A percentile compares a stretch with the other conserved stretches of the same genome.
Conservation (phyloP, 768 basidiomycete genomes). For the Phanerodontia chrysosporium region DNA sequence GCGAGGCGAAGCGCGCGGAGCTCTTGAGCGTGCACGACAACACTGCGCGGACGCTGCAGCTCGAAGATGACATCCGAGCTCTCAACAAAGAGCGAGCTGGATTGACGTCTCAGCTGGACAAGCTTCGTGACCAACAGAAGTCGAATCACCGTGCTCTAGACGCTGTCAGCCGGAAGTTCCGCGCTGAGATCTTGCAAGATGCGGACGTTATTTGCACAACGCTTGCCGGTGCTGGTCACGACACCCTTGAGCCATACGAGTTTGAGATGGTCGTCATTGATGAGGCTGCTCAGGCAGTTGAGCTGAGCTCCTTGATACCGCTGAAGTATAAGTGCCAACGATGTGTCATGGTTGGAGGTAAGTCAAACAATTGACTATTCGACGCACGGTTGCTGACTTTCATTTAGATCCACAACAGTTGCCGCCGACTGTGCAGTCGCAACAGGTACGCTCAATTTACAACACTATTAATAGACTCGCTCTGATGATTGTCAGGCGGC, state of each 20-base stretch:
- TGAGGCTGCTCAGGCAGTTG: constrained; percentile 96
- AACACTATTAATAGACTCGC: not conserved
- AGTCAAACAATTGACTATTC: constrained; percentile 5
- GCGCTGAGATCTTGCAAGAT: constrained; percentile 72
- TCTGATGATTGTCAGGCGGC: constrained; percentile 43
- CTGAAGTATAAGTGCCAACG: constrained; percentile 79
- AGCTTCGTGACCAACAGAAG: constrained; percentile 77
- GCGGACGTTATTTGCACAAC: constrained; percentile 95
- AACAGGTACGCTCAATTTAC: constrained; percentile 49
- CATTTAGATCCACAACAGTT: constrained; percentile 79
- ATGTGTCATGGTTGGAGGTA: constrained; percentile 92
- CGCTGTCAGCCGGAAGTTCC: constrained; percentile 68
- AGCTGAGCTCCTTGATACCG: constrained; percentile 92
- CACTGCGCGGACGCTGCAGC: constrained; percentile 40
- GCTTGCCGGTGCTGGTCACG: constrained; percentile 90
- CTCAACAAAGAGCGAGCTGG: constrained; percentile 62
- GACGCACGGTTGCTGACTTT: not conserved
- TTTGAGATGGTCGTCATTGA: constrained; percentile 98
- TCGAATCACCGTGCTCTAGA: constrained; percentile 80
- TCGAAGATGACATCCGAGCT: constrained; percentile 69
- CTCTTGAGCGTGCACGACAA: constrained; percentile 54
- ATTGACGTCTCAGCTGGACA: constrained; percentile 69
- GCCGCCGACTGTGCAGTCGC: constrained; percentile 86
- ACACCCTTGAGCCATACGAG: constrained; percentile 73
- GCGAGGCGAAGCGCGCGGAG: constrained; percentile 60